A percentile compares a stretch with the other conserved stretches of the same genome.
phyloP scores from a whole-genome alignment of 257 asterid genomes.

The Rubia yunnanensis region DNA sequence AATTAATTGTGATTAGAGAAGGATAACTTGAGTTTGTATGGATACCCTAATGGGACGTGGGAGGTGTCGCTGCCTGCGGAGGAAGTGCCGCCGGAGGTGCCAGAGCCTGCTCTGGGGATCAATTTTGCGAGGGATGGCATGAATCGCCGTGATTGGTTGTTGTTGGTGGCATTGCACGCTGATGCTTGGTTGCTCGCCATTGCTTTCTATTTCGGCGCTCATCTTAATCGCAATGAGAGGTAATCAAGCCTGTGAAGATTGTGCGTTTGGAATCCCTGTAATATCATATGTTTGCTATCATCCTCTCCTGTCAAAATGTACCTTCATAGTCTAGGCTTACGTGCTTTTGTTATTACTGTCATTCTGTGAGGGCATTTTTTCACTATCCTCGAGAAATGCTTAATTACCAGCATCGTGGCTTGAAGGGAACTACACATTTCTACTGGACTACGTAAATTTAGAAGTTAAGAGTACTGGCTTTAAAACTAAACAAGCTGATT shows the following conservation, averaged over 20 bases:
- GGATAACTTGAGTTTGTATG: conserved; percentile 31
- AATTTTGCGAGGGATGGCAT: conserved; percentile 33
- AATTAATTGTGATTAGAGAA: conserved; percentile 9
- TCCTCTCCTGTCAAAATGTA: neutral
- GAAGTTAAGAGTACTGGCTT: no score
- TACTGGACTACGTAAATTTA: no score
- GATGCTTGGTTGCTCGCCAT: conserved; percentile 26
- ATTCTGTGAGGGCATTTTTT: no score
- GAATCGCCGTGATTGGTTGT: conserved; percentile 28
- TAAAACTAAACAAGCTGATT: no score
- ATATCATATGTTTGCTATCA: neutral
- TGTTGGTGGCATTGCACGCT: conserved; percentile 23
- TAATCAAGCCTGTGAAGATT: neutral
- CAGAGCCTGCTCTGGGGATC: conserved; percentile 29
- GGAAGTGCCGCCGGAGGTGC: conserved; percentile 29
- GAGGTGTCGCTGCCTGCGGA: conserved; percentile 31
- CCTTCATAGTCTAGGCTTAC: neutral
- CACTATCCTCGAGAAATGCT: no score
- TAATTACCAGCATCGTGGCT: no score
- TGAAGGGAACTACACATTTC: no score
- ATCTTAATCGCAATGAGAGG: conserved; percentile 28
- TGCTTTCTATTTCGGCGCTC: conserved; percentile 31
- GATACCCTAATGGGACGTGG: conserved; percentile 26
- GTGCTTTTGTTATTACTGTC: neutral
- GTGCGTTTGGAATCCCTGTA: no score